These are phyloP conservation scores for Cercospora sesami DNA, from an alignment of 2,329 filamentous ascomycete species.

Conservation along the genomic window DNA sequence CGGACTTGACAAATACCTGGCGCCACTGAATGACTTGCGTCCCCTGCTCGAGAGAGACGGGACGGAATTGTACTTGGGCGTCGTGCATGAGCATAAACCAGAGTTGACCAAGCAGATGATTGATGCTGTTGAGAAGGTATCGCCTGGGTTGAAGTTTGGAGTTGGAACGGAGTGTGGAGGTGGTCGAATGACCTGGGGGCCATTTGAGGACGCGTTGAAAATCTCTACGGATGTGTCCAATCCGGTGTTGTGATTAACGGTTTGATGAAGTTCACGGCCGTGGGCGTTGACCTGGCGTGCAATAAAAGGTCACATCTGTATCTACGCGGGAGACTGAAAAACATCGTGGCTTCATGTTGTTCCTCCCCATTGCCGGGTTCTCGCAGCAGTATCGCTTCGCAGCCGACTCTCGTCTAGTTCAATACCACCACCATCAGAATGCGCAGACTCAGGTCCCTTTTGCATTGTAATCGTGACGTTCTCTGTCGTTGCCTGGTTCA, in stretches of 20 bases:
- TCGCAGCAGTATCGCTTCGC: no score
- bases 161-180: slow-evolving; percentile 48
- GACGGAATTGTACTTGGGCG: slow-evolving; percentile 44
- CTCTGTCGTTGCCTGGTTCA: no score
- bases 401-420: no score
- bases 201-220: slow-evolving; percentile 34
- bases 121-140: slow-evolving; percentile 38
- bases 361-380: no score
- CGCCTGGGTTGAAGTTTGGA: slow-evolving; percentile 39
- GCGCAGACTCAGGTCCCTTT: no score
- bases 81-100: slow-evolving; percentile 45
- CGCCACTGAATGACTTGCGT: slow-evolving; percentile 39
- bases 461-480: no score
- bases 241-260: not conserved
- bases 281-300: no score
- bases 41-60: slow-evolving; percentile 36
- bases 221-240: slow-evolving; percentile 27
- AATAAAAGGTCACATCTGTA: no score
- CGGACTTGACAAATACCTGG: slow-evolving; percentile 40
- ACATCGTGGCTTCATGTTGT: no score
- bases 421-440: no score
- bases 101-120: slow-evolving; percentile 45
- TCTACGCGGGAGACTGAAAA: no score
- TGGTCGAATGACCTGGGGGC: slow-evolving; percentile 39
- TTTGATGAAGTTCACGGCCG: not conserved